Evolutionary conservation across 75 land plant genomes (phyloP), one percentile per base, ranked within the genome.

Genomic region (Adiantum capillusveneris): DNA sequence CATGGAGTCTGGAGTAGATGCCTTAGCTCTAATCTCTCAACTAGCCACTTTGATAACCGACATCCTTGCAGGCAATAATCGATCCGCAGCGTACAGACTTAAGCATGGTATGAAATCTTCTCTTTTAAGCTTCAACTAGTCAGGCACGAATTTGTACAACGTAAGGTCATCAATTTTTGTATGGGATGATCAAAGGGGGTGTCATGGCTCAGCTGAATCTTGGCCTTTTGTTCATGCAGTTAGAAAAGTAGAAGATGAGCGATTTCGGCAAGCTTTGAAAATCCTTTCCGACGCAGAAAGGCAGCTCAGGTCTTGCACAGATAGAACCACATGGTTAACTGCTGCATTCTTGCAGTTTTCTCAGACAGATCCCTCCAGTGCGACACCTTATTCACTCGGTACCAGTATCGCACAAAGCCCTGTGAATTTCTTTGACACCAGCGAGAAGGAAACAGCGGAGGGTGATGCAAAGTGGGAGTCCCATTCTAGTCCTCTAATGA

Each of bases 31-130:
- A 59, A 81, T 94, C 79, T 94, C 98, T 39, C 98, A 89, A 45
- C 69, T 94, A 44, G 98, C 90, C n/a, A 82, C 85, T 11, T 58
- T 89, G 19, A 89, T 94, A 53, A 94, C 98, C 43, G 95, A 94
- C 67, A 86, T 88, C 30, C 84, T 94, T 56, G 98, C 88, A 61
- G 98, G 98, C 7, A 79, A 75, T 36, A 80, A 80, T 9, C 3
- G 37, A 34, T 34, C 37, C 9, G 37, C 37, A 34, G 37, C 37
- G 3, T 34, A 34, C 37, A 34, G 37, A 9, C 37, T 34, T 9
- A 34, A 34, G 9, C 7, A 34, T 5, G 9, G 37, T 34, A 34
- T n/a, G n/a, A n/a, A n/a, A n/a, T n/a, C n/a, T n/a, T 25, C 6
- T 3, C 49, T 61, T 44, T 41, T 41, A 9, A 14, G 43, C 9